These are phyloP conservation scores for Aspergillus haitiensis DNA, from an alignment of 495 filamentous ascomycete species.

Conservation along the genomic window DNA sequence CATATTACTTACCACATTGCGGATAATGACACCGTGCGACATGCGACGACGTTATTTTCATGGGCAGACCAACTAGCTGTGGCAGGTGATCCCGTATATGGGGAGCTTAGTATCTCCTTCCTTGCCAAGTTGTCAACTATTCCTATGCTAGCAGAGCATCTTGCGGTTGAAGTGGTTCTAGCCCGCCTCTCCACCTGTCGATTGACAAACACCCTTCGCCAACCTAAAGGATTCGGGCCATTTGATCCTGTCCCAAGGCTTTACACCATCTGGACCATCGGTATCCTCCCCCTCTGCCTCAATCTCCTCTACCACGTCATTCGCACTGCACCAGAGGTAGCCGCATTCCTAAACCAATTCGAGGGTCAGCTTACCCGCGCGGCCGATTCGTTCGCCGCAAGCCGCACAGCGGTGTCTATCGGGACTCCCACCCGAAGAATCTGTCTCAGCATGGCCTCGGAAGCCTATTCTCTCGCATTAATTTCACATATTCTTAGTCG, in stretches of 20 bases:
- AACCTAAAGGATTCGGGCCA: slow-evolving; percentile 66
- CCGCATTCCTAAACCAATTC: slow-evolving; percentile 83
- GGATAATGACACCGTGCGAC: slow-evolving; percentile 65
- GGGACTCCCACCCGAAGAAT: slow-evolving; percentile 51
- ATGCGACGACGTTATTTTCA: slow-evolving; percentile 83
- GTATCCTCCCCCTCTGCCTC: slow-evolving; percentile 83
- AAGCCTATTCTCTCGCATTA: slow-evolving; percentile 74
- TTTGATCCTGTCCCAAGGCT: slow-evolving; percentile 58
- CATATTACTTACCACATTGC: slow-evolving; percentile 68
- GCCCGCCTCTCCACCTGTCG: slow-evolving; percentile 74
- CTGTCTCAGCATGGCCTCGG: slow-evolving; percentile 67
- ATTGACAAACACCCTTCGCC: slow-evolving; percentile 67
- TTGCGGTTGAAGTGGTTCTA: slow-evolving; percentile 82
- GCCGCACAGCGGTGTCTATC: slow-evolving; percentile 34
- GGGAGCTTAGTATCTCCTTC: slow-evolving; percentile 81
- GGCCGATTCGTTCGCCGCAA: slow-evolving; percentile 59
- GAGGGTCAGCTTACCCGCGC: slow-evolving; percentile 66
- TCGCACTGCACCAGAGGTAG: slow-evolving; percentile 75
- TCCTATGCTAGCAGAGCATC: slow-evolving; percentile 79
- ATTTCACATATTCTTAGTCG: slow-evolving; percentile 64
- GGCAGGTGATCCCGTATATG: slow-evolving; percentile 88
- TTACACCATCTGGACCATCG: slow-evolving; percentile 85
- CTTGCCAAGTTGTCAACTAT: slow-evolving; percentile 83
- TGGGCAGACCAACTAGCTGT: slow-evolving; percentile 80
- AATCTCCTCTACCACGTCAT: slow-evolving; percentile 85